These are phyloP conservation scores for Penicillium bovifimosum DNA, from an alignment of 495 filamentous ascomycete species.

Conservation along the genomic window DNA sequence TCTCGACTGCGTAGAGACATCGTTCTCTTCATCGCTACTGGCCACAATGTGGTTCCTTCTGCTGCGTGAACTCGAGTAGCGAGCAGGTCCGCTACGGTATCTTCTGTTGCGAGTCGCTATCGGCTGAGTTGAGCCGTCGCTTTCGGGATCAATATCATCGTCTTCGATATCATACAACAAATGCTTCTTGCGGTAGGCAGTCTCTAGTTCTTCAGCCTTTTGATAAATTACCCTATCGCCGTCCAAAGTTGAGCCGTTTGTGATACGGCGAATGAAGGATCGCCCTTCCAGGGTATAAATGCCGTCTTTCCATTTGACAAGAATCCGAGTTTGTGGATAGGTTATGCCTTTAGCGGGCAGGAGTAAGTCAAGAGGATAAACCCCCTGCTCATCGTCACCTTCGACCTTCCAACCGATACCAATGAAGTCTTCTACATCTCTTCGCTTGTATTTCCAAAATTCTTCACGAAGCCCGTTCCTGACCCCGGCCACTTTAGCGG, in stretches of 20 bases:
- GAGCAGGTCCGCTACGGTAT: too few species aligned
- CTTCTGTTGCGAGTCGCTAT: too few species aligned
- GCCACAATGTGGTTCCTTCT: too few species aligned
- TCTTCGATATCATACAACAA: slow-evolving; percentile 1
- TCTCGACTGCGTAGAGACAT: too few species aligned
- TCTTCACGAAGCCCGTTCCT: slow-evolving; percentile 9
- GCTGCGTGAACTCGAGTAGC: too few species aligned
- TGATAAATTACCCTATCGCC: slow-evolving; percentile 18
- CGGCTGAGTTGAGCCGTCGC: too few species aligned
- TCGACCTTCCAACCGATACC: slow-evolving; percentile 22
- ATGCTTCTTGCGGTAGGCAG: slow-evolving; percentile 3
- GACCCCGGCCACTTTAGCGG: slow-evolving; percentile 2
- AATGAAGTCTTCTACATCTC: slow-evolving; percentile 16
- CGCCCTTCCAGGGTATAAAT: slow-evolving; percentile 14
- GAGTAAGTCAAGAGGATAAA: slow-evolving; percentile 9
- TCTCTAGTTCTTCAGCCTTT: slow-evolving; percentile 18
- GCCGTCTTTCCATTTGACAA: slow-evolving; percentile 23
- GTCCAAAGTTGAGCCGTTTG: slow-evolving; percentile 9
- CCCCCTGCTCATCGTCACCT: slow-evolving; percentile 15
- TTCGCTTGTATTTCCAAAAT: slow-evolving; percentile 14
- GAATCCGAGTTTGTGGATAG: slow-evolving; percentile 19
- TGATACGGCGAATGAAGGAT: slow-evolving; percentile 19
- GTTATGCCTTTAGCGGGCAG: slow-evolving; percentile 2
- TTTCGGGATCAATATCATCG: not conserved
- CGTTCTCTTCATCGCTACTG: too few species aligned